A percentile compares a stretch with the other conserved stretches of the same genome.
Evolutionary conservation across 352 stramenopile genomes (phyloP).

Genomic region (Globisporangium camurandrum): DNA sequence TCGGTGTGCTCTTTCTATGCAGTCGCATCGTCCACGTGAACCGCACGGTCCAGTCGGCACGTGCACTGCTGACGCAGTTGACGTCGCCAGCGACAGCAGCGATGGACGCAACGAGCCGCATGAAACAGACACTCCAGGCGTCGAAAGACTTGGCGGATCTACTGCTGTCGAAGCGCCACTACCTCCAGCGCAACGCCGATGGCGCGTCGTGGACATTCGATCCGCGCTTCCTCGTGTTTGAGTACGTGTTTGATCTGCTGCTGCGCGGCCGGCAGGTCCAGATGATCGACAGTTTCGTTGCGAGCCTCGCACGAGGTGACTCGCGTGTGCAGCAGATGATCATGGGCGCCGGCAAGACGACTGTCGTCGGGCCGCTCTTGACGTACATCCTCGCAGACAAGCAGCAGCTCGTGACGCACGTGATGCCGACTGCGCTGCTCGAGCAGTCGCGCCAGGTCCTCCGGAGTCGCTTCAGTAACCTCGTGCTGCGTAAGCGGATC

Average conservation of each 20-base stretch:
- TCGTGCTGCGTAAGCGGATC: conserved; percentile 96
- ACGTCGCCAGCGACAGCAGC: conserved; percentile 1
- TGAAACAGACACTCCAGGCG: conserved; percentile 70
- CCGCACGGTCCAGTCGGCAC: conserved; percentile 50
- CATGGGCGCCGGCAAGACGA: conserved; percentile 99
- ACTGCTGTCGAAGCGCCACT: conserved; percentile 71
- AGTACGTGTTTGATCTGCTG: conserved; percentile 99
- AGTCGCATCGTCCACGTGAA: conserved; percentile 84
- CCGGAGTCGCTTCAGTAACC: conserved; percentile 94
- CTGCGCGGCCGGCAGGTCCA: conserved; percentile 97
- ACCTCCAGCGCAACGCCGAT: conserved; percentile 18
- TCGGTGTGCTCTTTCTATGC: conserved; percentile 62
- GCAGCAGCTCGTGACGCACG: conserved; percentile 93
- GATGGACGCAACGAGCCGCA: conserved; percentile 11
- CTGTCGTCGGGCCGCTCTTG: conserved; percentile 97
- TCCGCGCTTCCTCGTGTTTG: conserved; percentile 98
- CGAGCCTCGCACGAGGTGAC: conserved; percentile 62
- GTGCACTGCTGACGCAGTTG: conserved; percentile 21
- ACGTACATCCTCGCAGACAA: conserved; percentile 97
- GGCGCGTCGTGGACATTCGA: conserved; percentile 86
- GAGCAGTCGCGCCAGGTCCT: conserved; percentile 98
- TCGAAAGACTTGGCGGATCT: conserved; percentile 77
- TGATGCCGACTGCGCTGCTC: conserved; percentile 97
- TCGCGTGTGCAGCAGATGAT: conserved; percentile 97
- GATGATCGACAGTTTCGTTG: conserved; percentile 98